Evolutionary conservation across 495 filamentous ascomycete genomes (phyloP).

Genomic region (Penicillium maclennaniae): DNA sequence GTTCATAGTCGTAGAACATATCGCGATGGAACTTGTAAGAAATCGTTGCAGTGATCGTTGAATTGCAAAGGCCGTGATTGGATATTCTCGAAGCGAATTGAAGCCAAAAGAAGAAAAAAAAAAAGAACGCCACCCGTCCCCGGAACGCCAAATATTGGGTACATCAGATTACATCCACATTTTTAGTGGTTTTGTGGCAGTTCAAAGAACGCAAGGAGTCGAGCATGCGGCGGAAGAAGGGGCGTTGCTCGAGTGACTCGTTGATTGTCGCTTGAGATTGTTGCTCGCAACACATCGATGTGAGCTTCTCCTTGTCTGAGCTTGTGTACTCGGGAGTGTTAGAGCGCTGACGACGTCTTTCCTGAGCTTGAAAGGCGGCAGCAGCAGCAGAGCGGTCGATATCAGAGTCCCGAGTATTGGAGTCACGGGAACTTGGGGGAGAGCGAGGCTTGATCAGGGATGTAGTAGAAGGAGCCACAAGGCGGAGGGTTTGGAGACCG

Average conservation of each 20-base stretch:
- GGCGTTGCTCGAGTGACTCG: constrained; percentile 20
- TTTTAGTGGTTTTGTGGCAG: constrained; percentile 26
- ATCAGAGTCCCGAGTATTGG: constrained; percentile 24
- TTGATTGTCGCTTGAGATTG: constrained; percentile 20
- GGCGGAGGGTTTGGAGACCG: constrained; percentile 34
- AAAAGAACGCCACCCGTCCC: constrained; percentile 5
- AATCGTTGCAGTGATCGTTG: constrained; percentile 13
- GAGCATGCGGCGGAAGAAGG: constrained; percentile 33
- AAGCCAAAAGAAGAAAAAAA: no score
- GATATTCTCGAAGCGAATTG: not conserved
- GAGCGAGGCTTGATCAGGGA: constrained; percentile 32
- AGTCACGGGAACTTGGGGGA: constrained; percentile 19
- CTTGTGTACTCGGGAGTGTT: constrained; percentile 24
- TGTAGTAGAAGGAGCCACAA: constrained; percentile 40
- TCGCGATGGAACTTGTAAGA: not conserved
- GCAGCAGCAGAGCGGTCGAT: constrained; percentile 39
- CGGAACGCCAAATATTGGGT: constrained; percentile 10
- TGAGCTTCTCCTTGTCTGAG: constrained; percentile 27
- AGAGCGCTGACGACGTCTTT: constrained; percentile 34
- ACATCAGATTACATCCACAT: constrained; percentile 19
- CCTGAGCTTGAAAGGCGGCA: constrained; percentile 39
- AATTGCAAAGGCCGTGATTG: constrained; percentile 7
- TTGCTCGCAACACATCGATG: constrained; percentile 38
- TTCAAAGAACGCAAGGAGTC: constrained; percentile 34
- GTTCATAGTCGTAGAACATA: constrained; percentile 17